These are phyloP conservation scores for Erodium trifolium DNA, from an alignment of 441 rosid species.

Conservation along the genomic window DNA sequence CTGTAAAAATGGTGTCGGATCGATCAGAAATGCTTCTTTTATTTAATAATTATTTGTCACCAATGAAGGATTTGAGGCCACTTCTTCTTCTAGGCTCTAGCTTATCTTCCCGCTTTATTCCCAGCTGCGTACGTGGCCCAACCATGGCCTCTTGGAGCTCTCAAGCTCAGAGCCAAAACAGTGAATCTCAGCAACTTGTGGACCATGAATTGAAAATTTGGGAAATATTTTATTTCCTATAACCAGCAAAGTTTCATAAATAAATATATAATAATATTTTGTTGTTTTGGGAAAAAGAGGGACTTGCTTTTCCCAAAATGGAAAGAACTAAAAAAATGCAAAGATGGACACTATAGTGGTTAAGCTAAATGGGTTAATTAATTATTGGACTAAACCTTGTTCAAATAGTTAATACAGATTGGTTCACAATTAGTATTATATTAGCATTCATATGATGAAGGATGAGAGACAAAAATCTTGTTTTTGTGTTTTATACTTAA, in stretches of 20 bases:
- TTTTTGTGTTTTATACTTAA: background rate
- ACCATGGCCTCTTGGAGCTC: constrained; percentile 28
- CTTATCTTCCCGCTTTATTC: constrained; percentile 48
- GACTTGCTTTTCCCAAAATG: constrained; percentile 4
- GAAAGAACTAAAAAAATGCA: background rate
- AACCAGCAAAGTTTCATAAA: background rate
- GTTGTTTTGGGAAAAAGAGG: constrained; percentile 12
- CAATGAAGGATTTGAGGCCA: constrained; percentile 4
- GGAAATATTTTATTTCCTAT: background rate
- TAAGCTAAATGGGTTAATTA: background rate
- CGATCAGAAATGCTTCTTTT: background rate
- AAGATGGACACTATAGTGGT: background rate
- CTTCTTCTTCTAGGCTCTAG: constrained; percentile 19
- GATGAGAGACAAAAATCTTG: background rate
- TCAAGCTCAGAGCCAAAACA: constrained; percentile 10
- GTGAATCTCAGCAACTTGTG: constrained; percentile 21
- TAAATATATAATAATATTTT: background rate
- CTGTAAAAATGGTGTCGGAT: constrained; percentile 13
- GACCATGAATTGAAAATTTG: constrained; percentile 13
- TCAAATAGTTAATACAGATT: background rate
- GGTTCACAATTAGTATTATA: background rate
- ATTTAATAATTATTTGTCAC: constrained; percentile 1
- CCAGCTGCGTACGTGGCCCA: constrained; percentile 43
- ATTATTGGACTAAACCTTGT: background rate
- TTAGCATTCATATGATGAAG: background rate